Conservation (phyloP, 225 moss, liverwort and hornwort genomes). For the Sphagnum tenellum region DNA sequence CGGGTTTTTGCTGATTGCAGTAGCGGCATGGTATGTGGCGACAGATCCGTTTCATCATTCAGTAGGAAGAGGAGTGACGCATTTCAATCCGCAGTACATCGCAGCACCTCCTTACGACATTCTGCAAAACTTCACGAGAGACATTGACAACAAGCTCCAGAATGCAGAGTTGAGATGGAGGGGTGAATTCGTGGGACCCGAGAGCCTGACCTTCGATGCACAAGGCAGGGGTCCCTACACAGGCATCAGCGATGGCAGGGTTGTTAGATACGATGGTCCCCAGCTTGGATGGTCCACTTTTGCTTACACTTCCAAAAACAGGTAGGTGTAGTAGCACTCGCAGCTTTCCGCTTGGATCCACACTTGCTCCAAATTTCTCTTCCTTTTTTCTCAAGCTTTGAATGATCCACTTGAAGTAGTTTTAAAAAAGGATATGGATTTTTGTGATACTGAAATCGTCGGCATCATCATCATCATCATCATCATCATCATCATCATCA, state of each 20-base stretch:
- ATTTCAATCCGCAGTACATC: constrained; percentile 29
- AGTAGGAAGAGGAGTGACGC: constrained; percentile 16
- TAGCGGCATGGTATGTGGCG: constrained; percentile 24
- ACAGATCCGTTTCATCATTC: constrained; percentile 28
- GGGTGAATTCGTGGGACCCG: constrained; percentile 54
- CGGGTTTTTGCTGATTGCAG: constrained; percentile 12
- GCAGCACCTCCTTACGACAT: constrained; percentile 9
- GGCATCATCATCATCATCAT: constrained; percentile 7
- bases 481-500: constrained; percentile 7
- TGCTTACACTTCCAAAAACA: constrained; percentile 54
- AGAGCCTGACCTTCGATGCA: constrained; percentile 73
- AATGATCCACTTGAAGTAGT: too few species aligned
- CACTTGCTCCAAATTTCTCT: too few species aligned
- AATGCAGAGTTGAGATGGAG: constrained; percentile 27
- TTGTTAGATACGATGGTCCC: constrained; percentile 71
- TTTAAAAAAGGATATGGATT: too few species aligned
- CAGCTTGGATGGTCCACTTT: constrained; percentile 83
- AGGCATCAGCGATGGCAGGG: constrained; percentile 71
- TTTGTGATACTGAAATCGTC: too few species aligned
- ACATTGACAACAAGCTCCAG: constrained; percentile 36
- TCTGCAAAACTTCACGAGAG: constrained; percentile 20
- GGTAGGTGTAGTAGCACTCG: constrained; percentile 12
- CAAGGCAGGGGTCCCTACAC: constrained; percentile 74
- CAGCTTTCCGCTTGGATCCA: too few species aligned
- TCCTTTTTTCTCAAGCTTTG: too few species aligned